Evolutionary conservation across 176 grass and related monocot genomes (phyloP).

Genomic region (Paspalum vaginatum): DNA sequence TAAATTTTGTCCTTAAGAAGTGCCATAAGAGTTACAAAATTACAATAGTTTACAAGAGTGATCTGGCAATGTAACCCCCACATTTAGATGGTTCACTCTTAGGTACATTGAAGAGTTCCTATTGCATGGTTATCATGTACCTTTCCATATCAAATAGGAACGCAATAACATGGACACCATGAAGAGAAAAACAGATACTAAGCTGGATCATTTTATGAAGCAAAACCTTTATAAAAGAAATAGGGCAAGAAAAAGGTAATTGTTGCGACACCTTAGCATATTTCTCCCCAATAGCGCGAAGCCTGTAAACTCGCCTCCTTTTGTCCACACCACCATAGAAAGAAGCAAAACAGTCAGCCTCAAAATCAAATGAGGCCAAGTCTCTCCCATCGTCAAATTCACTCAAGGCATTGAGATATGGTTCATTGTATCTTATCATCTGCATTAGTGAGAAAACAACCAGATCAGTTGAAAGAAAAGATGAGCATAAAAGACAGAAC

Average conservation of each 20-base stretch:
- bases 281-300: slow-evolving; percentile 76
- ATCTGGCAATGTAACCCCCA: too few species aligned
- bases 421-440: slow-evolving; percentile 93
- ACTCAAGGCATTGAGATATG: slow-evolving; percentile 71
- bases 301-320: slow-evolving; percentile 90
- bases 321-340: slow-evolving; percentile 79
- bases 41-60: too few species aligned
- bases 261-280: slow-evolving; percentile 69
- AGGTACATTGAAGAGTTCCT: too few species aligned
- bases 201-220: neutral
- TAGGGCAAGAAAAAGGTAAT: slow-evolving; percentile 29
- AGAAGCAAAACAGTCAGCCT: slow-evolving; percentile 69
- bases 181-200: neutral
- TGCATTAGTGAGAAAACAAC: slow-evolving; percentile 46
- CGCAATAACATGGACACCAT: neutral
- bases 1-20: too few species aligned
- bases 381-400: slow-evolving; percentile 87
- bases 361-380: slow-evolving; percentile 81
- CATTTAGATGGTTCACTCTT: too few species aligned
- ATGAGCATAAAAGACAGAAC: slow-evolving; percentile 3
- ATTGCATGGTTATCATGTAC: too few species aligned
- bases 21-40: too few species aligned
- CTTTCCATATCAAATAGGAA: too few species aligned
- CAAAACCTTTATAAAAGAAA: slow-evolving; percentile 31
- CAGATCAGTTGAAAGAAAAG: slow-evolving; percentile 15